A percentile compares a stretch with the other conserved stretches of the same genome.
phyloP scores from a whole-genome alignment of 2,329 filamentous ascomycete species.

The Botrytis cinerea region DNA sequence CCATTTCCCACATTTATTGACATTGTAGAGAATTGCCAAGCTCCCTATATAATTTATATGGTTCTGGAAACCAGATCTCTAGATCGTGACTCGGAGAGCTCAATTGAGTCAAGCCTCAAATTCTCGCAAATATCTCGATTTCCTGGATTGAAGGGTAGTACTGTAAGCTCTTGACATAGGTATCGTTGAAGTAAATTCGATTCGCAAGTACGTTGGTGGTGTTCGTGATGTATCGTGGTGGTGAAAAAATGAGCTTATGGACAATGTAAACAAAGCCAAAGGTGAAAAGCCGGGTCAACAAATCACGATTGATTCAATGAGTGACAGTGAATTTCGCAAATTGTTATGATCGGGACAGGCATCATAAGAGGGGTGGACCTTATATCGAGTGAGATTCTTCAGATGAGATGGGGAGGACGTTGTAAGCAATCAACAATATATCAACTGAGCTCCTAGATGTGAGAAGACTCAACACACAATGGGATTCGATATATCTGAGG shows the following conservation, averaged over 20 bases:
- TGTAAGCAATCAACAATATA: conserved; percentile 15
- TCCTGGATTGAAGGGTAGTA: background rate
- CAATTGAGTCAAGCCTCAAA: background rate
- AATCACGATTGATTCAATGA: conserved; percentile 5
- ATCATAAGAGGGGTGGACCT: conserved; percentile 14
- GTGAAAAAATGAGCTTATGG: background rate
- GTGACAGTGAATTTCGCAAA: conserved; percentile 17
- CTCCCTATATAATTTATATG: background rate
- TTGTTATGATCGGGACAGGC: conserved; percentile 7
- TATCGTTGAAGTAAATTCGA: background rate
- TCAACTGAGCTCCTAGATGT: background rate
- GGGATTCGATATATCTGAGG: background rate
- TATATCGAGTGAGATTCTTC: conserved; percentile 8
- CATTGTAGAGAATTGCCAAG: conserved; percentile 3
- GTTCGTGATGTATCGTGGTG: background rate
- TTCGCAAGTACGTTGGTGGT: background rate
- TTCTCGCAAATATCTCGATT: background rate
- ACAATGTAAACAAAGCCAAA: conserved; percentile 15
- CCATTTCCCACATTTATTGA: background rate
- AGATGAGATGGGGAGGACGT: conserved; percentile 6
- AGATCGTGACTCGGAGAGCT: background rate
- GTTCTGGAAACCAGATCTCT: conserved; percentile 1
- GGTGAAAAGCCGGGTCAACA: background rate
- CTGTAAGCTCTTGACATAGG: background rate
- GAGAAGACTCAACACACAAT: background rate